A percentile compares a stretch with the other conserved stretches of the same genome.
Conservation (phyloP, 441 rosid genomes). For the Pelargonium cotyledonis region DNA sequence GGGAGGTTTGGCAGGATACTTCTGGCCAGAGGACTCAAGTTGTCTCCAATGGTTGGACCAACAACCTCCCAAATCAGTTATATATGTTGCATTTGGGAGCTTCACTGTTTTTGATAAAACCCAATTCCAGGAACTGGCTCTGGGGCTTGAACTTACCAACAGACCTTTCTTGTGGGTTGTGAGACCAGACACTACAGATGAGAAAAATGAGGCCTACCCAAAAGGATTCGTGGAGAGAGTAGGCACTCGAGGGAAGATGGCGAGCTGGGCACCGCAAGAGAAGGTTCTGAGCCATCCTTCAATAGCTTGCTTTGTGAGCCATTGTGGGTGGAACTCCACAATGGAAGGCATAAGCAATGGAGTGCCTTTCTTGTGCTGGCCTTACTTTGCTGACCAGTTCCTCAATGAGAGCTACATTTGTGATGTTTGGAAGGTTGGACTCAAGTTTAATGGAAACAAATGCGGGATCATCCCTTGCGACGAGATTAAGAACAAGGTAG, state of each 20-base stretch:
- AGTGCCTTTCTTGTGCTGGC: constrained; percentile 20
- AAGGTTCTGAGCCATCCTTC: constrained; percentile 20
- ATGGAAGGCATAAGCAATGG: constrained; percentile 25
- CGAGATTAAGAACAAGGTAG: constrained; percentile 6
- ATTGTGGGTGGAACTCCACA: constrained; percentile 36
- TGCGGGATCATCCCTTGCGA: constrained; percentile 6
- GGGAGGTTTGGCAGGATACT: constrained; percentile 26
- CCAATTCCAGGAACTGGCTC: constrained; percentile 47
- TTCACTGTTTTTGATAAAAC: constrained; percentile 25
- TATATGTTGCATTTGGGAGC: constrained; percentile 68
- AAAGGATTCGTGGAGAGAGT: constrained; percentile 23
- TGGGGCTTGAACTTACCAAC: constrained; percentile 40
- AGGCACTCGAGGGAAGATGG: constrained; percentile 15
- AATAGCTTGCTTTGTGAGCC: constrained; percentile 30
- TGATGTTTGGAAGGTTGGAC: constrained; percentile 18
- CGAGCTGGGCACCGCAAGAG: constrained; percentile 28
- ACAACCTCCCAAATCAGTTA: constrained; percentile 38
- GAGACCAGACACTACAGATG: constrained; percentile 23
- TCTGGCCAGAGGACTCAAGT: constrained; percentile 42
- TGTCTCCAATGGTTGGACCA: constrained; percentile 55
- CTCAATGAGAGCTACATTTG: constrained; percentile 15
- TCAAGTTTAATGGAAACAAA: background rate
- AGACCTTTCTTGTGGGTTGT: constrained; percentile 45
- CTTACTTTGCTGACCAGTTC: constrained; percentile 16
- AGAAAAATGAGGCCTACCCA: constrained; percentile 16